Percentiles rank a stretch among this genome's conserved stretches.
phyloP scores from a whole-genome alignment of 129 eudicot species.

The Lonicera japonica region DNA sequence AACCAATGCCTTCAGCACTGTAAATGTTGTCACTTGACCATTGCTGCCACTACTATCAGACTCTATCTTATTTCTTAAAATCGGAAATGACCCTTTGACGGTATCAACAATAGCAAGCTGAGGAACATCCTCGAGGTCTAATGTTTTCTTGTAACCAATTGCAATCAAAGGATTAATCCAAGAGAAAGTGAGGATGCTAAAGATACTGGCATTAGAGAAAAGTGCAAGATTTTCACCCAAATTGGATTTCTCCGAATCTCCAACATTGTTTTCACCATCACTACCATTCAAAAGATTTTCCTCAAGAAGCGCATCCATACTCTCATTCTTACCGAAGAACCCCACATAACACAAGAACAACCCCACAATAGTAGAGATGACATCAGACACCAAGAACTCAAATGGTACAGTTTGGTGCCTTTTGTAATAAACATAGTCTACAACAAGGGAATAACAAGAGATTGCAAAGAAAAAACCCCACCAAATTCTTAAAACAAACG shows the following conservation, averaged over 20 bases:
- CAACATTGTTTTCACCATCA: too few relatives aligned
- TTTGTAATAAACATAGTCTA: conserved; percentile 20
- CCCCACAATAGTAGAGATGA: conserved; percentile 23
- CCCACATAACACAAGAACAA: conserved; percentile 24
- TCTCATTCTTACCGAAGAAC: conserved; percentile 14
- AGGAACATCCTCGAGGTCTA: conserved; percentile 55
- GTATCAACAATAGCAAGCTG: conserved; percentile 27
- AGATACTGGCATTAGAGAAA: conserved; percentile 25
- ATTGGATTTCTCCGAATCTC: conserved; percentile 18
- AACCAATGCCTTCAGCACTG: conserved; percentile 33
- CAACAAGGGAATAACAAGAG: conserved; percentile 19
- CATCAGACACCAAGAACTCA: conserved; percentile 30
- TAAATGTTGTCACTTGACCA: conserved; percentile 22
- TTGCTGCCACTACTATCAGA: conserved; percentile 15
- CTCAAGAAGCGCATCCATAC: conserved; percentile 13
- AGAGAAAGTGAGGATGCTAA: conserved; percentile 33
- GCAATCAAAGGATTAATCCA: conserved; percentile 41
- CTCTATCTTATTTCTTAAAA: conserved; percentile 19
- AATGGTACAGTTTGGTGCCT: conserved; percentile 7
- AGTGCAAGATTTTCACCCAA: conserved; percentile 34
- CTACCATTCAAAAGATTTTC: conserved; percentile 39
- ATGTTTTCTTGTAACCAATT: conserved; percentile 30
- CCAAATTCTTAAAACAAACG: conserved; percentile 35
- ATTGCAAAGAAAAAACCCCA: conserved; percentile 38
- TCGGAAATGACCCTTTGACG: conserved; percentile 30